Conservation (phyloP, 768 basidiomycete genomes). For the Termitomyces sp. region DNA sequence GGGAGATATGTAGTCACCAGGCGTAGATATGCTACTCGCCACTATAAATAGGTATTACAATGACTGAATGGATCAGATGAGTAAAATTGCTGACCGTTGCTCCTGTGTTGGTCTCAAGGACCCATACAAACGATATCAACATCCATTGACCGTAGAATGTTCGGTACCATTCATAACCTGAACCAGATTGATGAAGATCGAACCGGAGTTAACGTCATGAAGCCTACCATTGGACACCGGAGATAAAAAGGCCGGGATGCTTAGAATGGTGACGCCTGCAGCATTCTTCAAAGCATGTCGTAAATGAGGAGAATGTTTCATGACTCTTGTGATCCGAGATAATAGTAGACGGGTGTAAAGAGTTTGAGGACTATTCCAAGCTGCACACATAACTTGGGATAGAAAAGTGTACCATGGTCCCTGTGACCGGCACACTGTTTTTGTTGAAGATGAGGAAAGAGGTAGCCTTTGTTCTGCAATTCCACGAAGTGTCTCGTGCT, state of each 20-base stretch:
- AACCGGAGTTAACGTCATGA: not conserved
- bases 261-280: slow-evolving; percentile 36
- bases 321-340: slow-evolving; percentile 24
- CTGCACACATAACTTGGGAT: slow-evolving; percentile 5
- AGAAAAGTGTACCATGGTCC: not conserved
- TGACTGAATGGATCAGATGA: not conserved
- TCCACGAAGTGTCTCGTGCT: slow-evolving; percentile 28
- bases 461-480: slow-evolving; percentile 22
- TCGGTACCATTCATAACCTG: slow-evolving; percentile 36
- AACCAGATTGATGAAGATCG: not conserved
- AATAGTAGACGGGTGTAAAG: slow-evolving; percentile 27
- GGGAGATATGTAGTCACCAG: slow-evolving; percentile 25
- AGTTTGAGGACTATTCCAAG: slow-evolving; percentile 23
- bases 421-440: not conserved
- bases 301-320: slow-evolving; percentile 38
- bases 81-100: slow-evolving; percentile 29
- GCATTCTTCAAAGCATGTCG: slow-evolving; percentile 45
- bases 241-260: slow-evolving; percentile 40
- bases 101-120: slow-evolving; percentile 49
- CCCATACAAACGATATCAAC: slow-evolving; percentile 47
- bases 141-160: slow-evolving; percentile 44
- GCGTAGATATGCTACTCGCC: slow-evolving; percentile 42
- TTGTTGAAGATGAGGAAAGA: not conserved
- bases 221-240: slow-evolving; percentile 26
- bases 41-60: slow-evolving; percentile 17